phyloP scores from a whole-genome alignment of 768 basidiomycete species.

The Suillus luteus region DNA sequence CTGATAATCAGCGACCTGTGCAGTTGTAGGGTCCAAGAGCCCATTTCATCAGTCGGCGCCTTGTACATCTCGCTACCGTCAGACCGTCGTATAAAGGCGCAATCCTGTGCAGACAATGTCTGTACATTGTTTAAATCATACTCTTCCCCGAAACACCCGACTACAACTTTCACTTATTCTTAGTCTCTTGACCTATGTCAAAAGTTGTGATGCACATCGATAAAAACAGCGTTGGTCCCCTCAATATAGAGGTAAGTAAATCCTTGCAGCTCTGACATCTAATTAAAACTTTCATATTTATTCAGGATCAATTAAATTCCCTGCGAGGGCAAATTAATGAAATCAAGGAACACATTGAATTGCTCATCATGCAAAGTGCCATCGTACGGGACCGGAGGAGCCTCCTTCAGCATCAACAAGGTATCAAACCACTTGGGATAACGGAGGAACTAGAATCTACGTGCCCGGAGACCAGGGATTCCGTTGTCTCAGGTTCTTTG shows the following conservation, averaged over 20 bases:
- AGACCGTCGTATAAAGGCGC: background rate
- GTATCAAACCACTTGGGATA: background rate
- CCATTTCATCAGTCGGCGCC: background rate
- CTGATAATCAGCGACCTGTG: background rate
- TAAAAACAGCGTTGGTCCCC: background rate
- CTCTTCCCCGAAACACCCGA: background rate
- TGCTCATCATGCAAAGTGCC: constrained; percentile 2
- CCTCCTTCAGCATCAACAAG: background rate
- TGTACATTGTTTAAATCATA: background rate
- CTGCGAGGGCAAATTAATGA: background rate
- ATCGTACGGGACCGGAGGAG: background rate
- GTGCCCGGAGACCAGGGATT: background rate
- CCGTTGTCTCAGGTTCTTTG: background rate
- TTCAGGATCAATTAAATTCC: background rate
- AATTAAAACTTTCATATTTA: background rate
- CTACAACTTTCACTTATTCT: background rate
- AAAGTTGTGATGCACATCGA: background rate
- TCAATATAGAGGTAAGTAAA: background rate
- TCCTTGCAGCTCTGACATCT: background rate
- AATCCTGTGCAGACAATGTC: background rate
- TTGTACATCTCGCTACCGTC: background rate
- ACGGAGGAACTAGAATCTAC: background rate
- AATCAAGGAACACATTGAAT: background rate
- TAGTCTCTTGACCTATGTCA: background rate
- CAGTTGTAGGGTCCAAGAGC: background rate